Evolutionary conservation across 257 asterid species (phyloP), one percentile per base, ranked within the genome.

Genomic region (Verbascum thapsus): DNA sequence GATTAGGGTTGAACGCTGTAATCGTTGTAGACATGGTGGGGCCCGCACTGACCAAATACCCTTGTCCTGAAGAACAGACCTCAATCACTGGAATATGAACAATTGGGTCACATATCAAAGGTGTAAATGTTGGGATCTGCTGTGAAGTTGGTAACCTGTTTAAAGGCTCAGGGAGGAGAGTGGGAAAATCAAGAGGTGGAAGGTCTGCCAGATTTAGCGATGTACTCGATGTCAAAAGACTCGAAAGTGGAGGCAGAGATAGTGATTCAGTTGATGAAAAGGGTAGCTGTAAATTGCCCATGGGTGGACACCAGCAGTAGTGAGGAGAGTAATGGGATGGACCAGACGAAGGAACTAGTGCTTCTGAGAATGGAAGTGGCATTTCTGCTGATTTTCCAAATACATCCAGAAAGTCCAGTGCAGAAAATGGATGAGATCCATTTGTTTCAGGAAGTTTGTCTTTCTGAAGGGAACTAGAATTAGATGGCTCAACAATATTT

Each of bases 221-320:
- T 6, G 80, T 64, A 9, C 67, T 80, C 6, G 85, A 50, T 20
- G 87, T 48, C 69, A 77, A 45, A 52, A 79, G 70, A 69, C 69
- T 51, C n/a, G 96, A 71, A 53, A 83, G 71, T 34, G 90, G 85
- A 35, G 95, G 95, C 4, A 89, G 61, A 40, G 90, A 71, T 1
- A 76, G 56, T 20, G 87, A 59, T 49, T 83, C 89, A 0, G 79
- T 26, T 11, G 82, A 74, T 6, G 88, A 70, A 16, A 81, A 44
- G 6, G 94, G 84, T 3, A 77, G 71, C 43, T 66, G 75, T 1
- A 76, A 54, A 61, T 62, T 74, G 47, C 76, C 81, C 6, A 73
- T 67, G 2, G 94, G 86, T 53, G 98, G 98, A 48, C 98, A 91
- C 95, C 96, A 87, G 76, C 96, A 89, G 68, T 89, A 92, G 53